These are phyloP conservation scores for Aegle marmelos DNA, from an alignment of 345 rosid genomes.

Conservation along the genomic window DNA sequence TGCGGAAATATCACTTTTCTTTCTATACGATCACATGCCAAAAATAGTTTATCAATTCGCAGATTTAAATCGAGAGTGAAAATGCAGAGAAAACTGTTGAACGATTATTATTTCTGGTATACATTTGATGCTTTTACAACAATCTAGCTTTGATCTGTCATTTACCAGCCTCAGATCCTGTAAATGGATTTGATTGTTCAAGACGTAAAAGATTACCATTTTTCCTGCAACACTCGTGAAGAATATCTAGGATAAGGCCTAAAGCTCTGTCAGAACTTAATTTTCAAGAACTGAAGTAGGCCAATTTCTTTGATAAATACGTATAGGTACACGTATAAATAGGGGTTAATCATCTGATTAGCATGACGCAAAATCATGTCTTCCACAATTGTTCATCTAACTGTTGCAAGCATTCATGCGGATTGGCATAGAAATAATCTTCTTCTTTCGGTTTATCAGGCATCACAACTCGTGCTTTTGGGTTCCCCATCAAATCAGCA, in stretches of 20 bases:
- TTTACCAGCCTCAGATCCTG: neutral
- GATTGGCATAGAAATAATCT: constrained; percentile 93
- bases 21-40: too few relatives aligned
- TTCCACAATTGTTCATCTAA: constrained; percentile 61
- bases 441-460: constrained; percentile 92
- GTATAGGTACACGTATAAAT: constrained; percentile 5
- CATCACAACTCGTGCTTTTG: constrained; percentile 51
- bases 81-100: neutral
- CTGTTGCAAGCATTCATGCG: constrained; percentile 82
- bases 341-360: constrained; percentile 15
- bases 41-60: neutral
- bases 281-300: constrained; percentile 1
- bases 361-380: constrained; percentile 33
- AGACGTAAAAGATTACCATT: constrained; percentile 5
- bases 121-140: constrained; percentile 15
- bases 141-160: neutral
- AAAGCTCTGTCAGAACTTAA: constrained; percentile 3
- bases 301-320: constrained; percentile 15
- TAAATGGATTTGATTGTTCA: constrained; percentile 22
- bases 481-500: constrained; percentile 70
- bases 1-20: too few relatives aligned
- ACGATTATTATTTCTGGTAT: neutral
- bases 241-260: constrained; percentile 19
- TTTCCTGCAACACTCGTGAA: constrained; percentile 5
- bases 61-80: neutral